phyloP scores from a whole-genome alignment of 495 filamentous ascomycete genomes.

The Penicillium herquei region DNA sequence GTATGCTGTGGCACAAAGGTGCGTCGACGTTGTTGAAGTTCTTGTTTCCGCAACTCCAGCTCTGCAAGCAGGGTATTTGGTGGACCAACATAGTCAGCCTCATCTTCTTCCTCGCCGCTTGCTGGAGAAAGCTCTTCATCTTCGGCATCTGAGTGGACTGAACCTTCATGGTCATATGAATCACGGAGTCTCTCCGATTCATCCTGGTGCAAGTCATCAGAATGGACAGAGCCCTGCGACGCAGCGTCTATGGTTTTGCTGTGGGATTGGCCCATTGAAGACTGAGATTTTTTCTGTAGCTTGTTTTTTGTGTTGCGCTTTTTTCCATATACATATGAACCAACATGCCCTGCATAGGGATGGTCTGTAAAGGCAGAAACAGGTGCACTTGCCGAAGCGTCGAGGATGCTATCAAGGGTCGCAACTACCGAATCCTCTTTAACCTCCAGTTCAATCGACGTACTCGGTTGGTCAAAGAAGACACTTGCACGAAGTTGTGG shows the following conservation, averaged over 20 bases:
- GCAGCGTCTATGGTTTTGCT: slow-evolving; percentile 1
- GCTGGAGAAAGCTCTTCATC: slow-evolving; percentile 21
- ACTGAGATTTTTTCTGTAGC: slow-evolving; percentile 21
- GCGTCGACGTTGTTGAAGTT: slow-evolving; percentile 72
- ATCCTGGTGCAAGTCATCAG: slow-evolving; percentile 10
- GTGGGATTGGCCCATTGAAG: slow-evolving; percentile 18
- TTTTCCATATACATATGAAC: slow-evolving; percentile 61
- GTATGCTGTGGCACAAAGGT: slow-evolving; percentile 60
- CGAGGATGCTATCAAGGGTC: slow-evolving; percentile 88
- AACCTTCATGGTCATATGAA: slow-evolving; percentile 14
- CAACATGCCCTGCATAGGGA: slow-evolving; percentile 72
- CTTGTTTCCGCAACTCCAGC: slow-evolving; percentile 81
- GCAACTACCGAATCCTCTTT: slow-evolving; percentile 80
- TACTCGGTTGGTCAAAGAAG: slow-evolving; percentile 76
- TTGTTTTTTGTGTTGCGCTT: slow-evolving; percentile 25
- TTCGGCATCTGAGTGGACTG: slow-evolving; percentile 21
- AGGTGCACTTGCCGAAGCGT: slow-evolving; percentile 91
- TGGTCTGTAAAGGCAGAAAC: slow-evolving; percentile 95
- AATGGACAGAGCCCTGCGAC: slow-evolving; percentile 5
- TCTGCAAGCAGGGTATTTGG: slow-evolving; percentile 93
- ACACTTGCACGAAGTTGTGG: slow-evolving; percentile 86
- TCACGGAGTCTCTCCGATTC: slow-evolving; percentile 10
- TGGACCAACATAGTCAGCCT: slow-evolving; percentile 58
- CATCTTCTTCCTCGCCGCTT: slow-evolving; percentile 35
- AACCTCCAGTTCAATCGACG: slow-evolving; percentile 61